Evolutionary conservation across 139 green algal genomes (phyloP), one percentile per base, ranked within the genome.

Genomic region (Asterochloris erici): DNA sequence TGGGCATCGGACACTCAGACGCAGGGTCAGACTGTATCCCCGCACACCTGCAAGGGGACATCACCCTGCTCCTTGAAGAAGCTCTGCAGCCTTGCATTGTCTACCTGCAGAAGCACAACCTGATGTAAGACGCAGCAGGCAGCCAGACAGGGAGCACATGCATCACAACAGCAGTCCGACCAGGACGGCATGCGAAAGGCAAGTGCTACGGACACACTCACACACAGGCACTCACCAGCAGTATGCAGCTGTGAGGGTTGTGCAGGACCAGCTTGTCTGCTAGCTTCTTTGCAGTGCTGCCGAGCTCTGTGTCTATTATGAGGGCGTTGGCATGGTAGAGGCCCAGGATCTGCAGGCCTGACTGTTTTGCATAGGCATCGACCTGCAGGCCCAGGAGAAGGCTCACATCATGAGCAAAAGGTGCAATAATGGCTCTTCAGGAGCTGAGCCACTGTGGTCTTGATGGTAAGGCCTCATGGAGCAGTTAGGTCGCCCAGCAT

Each of bases 301-400:
- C 81, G n/a, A 96, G 85, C 63, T 95, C 88, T 15, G 68, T 54
- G 63, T 95, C 90, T 4, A 81, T 78, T 2, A 91, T 81, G 23
- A 80, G 86, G 70, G 93, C 90, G 66, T 95, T 95, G 26, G 79
- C 87, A 74, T 96, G 91, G 83, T 96, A 96, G 84, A 95, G 94
- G 15, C 93, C 93, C 0, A 96, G 84, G 38, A 96, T 75, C n/a
- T 84, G n/a, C 19, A 90, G 79, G 19, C 77, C 83, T 17, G 78
- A 70, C 71, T 86, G 73, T 61, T 82, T 79, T 2, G 76, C 82
- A 54, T 84, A 81, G 1, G 78, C 76, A 26, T 90, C 85, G 16
- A 88, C 81, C 91, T 93, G 84, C 68, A 78, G 14, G 23, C 6
- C 12, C 23, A 0, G 60, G 68, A 24, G 14, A 0, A n/a, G 0